Evolutionary conservation across 257 asterid species (phyloP).

Genomic region (Jaltomata sinuosa): DNA sequence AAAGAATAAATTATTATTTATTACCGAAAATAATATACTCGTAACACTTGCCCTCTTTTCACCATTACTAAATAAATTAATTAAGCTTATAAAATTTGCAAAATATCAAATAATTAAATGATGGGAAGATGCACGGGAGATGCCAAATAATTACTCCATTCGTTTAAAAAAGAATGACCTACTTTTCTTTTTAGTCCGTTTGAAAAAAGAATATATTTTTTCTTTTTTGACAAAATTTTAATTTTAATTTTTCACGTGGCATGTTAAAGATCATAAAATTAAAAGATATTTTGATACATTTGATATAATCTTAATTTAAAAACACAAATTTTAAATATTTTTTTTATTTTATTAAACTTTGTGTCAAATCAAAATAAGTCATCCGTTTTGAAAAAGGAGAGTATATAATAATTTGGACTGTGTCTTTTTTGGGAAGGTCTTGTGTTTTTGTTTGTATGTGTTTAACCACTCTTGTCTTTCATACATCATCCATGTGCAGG

Average conservation of each 20-base stretch:
- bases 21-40: neutral
- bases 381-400: too few relatives aligned
- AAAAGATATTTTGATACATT: too few relatives aligned
- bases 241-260: too few relatives aligned
- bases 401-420: neutral
- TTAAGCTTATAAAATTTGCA: neutral
- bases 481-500: neutral
- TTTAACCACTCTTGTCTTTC: neutral
- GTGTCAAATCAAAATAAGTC: too few relatives aligned
- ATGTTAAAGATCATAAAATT: too few relatives aligned
- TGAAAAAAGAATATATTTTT: too few relatives aligned
- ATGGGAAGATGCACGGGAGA: neutral
- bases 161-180: too few relatives aligned
- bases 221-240: too few relatives aligned
- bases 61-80: neutral
- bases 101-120: neutral
- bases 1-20: neutral
- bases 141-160: neutral
- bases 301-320: too few relatives aligned
- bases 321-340: too few relatives aligned
- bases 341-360: too few relatives aligned
- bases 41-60: neutral
- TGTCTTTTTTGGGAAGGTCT: neutral
- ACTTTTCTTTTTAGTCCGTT: too few relatives aligned
- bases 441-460: neutral